Percentiles rank a stretch among this genome's conserved stretches.
These are phyloP conservation scores for Syncephalis fuscata DNA, from an alignment of 371 early-diverging fungal species.

Conservation along the genomic window DNA sequence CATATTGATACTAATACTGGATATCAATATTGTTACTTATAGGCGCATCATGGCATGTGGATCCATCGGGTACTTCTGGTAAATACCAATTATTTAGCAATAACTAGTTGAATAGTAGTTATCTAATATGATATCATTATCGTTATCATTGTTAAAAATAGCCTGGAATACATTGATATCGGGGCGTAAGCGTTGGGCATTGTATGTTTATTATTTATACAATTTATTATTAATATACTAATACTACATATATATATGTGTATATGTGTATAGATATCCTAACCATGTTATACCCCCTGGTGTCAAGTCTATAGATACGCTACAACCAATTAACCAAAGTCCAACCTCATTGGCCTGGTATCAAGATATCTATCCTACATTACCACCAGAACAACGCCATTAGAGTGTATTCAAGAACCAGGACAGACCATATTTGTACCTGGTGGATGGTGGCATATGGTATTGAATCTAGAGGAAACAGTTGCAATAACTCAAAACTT, in stretches of 20 bases:
- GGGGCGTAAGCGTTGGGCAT: constrained; percentile 30
- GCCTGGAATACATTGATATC: constrained; percentile 46
- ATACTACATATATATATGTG: constrained; percentile 34
- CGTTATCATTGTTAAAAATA: constrained; percentile 22
- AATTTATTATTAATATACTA: not conserved
- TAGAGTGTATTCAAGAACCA: constrained; percentile 55
- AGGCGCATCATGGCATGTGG: constrained; percentile 17
- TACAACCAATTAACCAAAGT: constrained; percentile 34
- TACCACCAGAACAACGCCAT: constrained; percentile 45
- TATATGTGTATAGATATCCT: constrained; percentile 36
- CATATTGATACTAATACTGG: constrained; percentile 55
- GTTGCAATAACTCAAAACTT: constrained; percentile 56
- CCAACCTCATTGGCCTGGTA: constrained; percentile 42
- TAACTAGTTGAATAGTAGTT: too few relatives aligned
- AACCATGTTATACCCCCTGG: constrained; percentile 48
- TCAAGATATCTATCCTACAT: constrained; percentile 14
- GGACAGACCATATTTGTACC: constrained; percentile 78
- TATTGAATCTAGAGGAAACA: constrained; percentile 51
- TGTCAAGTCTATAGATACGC: constrained; percentile 10
- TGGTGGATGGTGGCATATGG: constrained; percentile 72
- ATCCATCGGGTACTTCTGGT: constrained; percentile 23
- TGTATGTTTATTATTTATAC: too few relatives aligned
- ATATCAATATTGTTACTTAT: too few relatives aligned
- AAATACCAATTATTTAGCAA: too few relatives aligned
- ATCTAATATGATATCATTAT: not conserved